Evolutionary conservation across 805 yeast species (phyloP).

Genomic region (Debaryomyces prosopidis): DNA sequence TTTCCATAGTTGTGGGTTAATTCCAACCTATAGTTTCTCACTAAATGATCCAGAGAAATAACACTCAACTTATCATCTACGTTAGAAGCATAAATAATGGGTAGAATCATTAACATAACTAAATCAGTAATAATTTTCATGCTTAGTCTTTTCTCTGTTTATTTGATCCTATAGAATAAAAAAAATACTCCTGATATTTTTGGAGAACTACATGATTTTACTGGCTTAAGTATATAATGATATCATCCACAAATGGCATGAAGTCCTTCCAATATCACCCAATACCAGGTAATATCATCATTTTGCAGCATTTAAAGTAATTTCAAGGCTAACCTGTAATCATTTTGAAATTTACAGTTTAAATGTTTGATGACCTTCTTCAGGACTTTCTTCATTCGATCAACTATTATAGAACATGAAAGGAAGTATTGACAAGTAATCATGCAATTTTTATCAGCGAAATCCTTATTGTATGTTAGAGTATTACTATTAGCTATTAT

Average conservation of each 20-base stretch:
- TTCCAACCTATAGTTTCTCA: slow-evolving; percentile 9
- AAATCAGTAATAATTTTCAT: background rate
- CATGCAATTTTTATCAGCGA: slow-evolving; percentile 56
- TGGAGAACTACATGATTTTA: no score
- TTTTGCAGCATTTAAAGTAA: background rate
- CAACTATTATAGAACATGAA: background rate
- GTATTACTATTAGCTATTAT: slow-evolving; percentile 44
- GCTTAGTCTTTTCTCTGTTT: no score
- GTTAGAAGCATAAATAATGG: background rate
- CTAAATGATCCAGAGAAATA: slow-evolving; percentile 5
- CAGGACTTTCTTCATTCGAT: no score
- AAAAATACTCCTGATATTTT: no score
- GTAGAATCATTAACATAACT: background rate
- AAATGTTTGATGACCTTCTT: background rate
- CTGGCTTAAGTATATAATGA: no score
- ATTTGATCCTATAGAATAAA: no score
- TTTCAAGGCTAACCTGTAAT: background rate
- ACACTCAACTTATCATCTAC: background rate
- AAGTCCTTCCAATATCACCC: no score
- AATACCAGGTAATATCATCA: no score
- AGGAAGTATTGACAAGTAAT: background rate
- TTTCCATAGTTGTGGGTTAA: slow-evolving; percentile 9
- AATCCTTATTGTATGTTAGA: slow-evolving; percentile 48
- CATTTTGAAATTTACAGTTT: background rate
- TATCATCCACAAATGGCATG: no score